Percentiles rank a stretch among this genome's conserved stretches.
Evolutionary conservation across 306 rosid species (phyloP).

Genomic region (Castanea mollissima): DNA sequence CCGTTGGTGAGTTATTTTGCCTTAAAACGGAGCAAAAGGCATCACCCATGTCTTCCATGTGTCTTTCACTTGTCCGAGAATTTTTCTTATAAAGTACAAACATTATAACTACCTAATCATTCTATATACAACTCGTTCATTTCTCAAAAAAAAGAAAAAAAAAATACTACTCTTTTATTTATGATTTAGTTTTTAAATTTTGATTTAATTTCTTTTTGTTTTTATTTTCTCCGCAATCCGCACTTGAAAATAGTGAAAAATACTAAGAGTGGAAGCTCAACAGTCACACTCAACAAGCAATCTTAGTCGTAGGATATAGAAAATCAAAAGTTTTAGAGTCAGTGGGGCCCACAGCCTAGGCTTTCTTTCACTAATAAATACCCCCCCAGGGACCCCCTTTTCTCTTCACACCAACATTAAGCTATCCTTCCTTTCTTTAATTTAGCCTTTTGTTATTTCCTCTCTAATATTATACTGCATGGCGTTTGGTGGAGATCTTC

Average conservation of each 20-base stretch:
- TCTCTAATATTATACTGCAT: constrained; percentile 19
- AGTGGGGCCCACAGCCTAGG: constrained; percentile 11
- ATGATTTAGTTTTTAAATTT: too few species aligned
- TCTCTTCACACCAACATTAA: neutral
- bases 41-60: constrained; percentile 30
- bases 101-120: constrained; percentile 45
- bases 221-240: neutral
- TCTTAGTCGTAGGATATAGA: constrained; percentile 37
- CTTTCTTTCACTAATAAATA: constrained; percentile 6
- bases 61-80: constrained; percentile 4
- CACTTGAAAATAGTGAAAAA: neutral
- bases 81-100: constrained; percentile 25
- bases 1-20: neutral
- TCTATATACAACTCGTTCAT: neutral
- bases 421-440: constrained; percentile 18
- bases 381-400: constrained; percentile 11
- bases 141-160: too few species aligned
- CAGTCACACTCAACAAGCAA: constrained; percentile 35
- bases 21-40: neutral
- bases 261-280: constrained; percentile 33
- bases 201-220: too few species aligned
- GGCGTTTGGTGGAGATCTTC: constrained; percentile 31
- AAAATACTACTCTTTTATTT: too few species aligned
- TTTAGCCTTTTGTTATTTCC: neutral
- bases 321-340: constrained; percentile 6